Percentiles rank a stretch among this genome's conserved stretches.
These are phyloP conservation scores for Atkinsonella hypoxylon DNA, from an alignment of 2,329 filamentous ascomycete genomes.

Conservation along the genomic window DNA sequence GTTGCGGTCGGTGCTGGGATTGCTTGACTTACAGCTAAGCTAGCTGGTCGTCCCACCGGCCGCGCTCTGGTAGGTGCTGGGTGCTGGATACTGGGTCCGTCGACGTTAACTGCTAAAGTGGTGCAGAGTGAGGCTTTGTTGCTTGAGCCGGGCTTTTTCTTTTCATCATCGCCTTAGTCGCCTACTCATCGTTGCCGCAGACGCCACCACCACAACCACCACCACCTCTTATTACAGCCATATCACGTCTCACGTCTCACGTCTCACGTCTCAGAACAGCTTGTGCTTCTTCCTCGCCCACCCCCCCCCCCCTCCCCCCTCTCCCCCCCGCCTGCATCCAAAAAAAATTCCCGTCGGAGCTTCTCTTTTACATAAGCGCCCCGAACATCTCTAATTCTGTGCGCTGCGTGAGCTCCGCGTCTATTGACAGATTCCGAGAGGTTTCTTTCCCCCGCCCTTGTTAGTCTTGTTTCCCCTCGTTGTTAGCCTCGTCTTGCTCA, in stretches of 20 bases:
- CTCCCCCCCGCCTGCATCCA: background rate
- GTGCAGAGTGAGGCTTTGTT: background rate
- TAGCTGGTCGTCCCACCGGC: background rate
- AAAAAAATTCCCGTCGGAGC: background rate
- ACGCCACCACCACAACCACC: constrained; percentile 1
- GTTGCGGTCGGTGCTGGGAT: background rate
- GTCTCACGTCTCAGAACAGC: constrained; percentile 2
- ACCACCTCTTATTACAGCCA: background rate
- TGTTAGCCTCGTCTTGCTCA: constrained; percentile 17
- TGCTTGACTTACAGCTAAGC: background rate
- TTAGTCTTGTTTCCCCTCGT: constrained; percentile 19
- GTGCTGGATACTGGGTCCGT: background rate
- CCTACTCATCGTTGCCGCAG: background rate
- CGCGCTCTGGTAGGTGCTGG: background rate
- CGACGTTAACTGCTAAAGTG: background rate
- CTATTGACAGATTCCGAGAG: constrained; percentile 10
- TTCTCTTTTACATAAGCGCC: constrained; percentile 9
- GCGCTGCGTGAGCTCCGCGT: constrained; percentile 15
- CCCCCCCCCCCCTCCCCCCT: constrained; percentile 2
- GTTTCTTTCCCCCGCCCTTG: constrained; percentile 16
- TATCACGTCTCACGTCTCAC: constrained; percentile 1
- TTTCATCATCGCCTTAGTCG: background rate
- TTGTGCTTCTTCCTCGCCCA: constrained; percentile 3
- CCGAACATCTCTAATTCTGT: constrained; percentile 13
- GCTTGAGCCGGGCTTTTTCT: background rate